Evolutionary conservation across 768 basidiomycete genomes (phyloP).

Genomic region (Auricularia auricula-judae): DNA sequence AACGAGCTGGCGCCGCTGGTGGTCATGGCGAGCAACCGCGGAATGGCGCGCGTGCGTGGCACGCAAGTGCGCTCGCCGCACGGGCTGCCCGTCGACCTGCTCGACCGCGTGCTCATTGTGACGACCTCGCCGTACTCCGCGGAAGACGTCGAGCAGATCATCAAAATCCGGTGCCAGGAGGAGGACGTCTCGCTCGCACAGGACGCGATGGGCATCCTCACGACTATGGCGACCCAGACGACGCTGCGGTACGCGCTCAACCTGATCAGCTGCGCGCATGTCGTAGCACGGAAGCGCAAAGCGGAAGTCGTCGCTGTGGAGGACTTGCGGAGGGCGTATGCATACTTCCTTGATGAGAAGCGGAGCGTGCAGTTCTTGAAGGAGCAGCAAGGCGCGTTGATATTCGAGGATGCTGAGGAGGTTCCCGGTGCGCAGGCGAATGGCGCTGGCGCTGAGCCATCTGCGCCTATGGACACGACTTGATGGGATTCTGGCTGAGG

Average conservation of each 20-base stretch:
- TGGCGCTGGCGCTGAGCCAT: too few relatives aligned
- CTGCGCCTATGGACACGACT: not conserved
- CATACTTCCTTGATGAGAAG: constrained; percentile 89
- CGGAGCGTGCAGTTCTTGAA: constrained; percentile 85
- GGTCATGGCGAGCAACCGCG: constrained; percentile 96
- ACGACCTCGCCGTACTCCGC: constrained; percentile 77
- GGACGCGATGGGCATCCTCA: constrained; percentile 68
- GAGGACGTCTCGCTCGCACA: constrained; percentile 81
- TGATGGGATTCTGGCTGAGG: not conserved
- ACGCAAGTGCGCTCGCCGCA: constrained; percentile 93
- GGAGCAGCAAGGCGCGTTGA: constrained; percentile 30
- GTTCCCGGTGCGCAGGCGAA: constrained; percentile 9
- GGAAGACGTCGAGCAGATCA: constrained; percentile 83
- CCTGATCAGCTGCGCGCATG: constrained; percentile 84
- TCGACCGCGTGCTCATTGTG: constrained; percentile 94
- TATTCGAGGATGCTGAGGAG: constrained; percentile 24
- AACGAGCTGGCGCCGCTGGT: constrained; percentile 89
- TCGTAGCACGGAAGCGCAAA: constrained; percentile 77
- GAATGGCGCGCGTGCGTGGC: constrained; percentile 88
- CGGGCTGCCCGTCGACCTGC: constrained; percentile 86
- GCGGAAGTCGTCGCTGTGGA: constrained; percentile 70
- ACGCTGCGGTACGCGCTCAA: constrained; percentile 92
- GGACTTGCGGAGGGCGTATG: constrained; percentile 76
- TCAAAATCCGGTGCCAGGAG: constrained; percentile 92
- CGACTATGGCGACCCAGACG: constrained; percentile 79